phyloP scores from a whole-genome alignment of 129 eudicot species.

The Silybum marianum region DNA sequence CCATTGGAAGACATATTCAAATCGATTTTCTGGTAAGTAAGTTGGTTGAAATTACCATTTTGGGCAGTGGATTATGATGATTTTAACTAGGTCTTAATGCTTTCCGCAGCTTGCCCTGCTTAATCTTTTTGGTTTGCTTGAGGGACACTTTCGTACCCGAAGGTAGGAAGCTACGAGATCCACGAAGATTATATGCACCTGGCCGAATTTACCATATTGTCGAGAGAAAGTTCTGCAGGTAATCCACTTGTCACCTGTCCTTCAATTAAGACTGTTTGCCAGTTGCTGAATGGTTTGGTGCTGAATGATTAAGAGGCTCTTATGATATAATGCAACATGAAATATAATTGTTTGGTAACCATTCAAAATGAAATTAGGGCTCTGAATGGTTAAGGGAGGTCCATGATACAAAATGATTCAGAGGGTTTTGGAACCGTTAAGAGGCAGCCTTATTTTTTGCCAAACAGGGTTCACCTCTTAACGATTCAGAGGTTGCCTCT shows the following conservation, averaged over 20 bases:
- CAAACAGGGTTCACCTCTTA: too few species aligned
- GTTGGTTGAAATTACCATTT: constrained; percentile 7
- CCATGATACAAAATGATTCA: too few species aligned
- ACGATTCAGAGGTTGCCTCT: too few species aligned
- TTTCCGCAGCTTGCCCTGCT: constrained; percentile 87
- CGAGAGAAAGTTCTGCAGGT: constrained; percentile 90
- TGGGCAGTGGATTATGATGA: constrained; percentile 23
- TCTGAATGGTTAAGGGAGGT: too few species aligned
- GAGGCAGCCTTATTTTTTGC: too few species aligned
- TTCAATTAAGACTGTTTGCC: too few species aligned
- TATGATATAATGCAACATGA: too few species aligned
- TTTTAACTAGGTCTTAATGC: constrained; percentile 42
- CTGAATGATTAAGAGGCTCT: too few species aligned
- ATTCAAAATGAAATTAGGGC: too few species aligned
- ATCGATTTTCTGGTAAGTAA: constrained; percentile 81
- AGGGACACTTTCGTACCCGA: constrained; percentile 92
- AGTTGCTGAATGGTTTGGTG: too few species aligned
- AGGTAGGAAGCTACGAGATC: constrained; percentile 74
- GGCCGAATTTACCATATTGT: constrained; percentile 93
- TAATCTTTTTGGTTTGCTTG: constrained; percentile 72
- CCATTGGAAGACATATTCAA: constrained; percentile 88
- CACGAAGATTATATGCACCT: constrained; percentile 90
- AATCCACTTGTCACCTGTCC: background rate
- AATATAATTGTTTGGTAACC: too few species aligned
- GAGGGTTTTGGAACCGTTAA: too few species aligned